Percentiles rank a stretch among this genome's conserved stretches.
Conservation (phyloP, 2,329 filamentous ascomycete species). For the Aaosphaeria pasadenensis region DNA sequence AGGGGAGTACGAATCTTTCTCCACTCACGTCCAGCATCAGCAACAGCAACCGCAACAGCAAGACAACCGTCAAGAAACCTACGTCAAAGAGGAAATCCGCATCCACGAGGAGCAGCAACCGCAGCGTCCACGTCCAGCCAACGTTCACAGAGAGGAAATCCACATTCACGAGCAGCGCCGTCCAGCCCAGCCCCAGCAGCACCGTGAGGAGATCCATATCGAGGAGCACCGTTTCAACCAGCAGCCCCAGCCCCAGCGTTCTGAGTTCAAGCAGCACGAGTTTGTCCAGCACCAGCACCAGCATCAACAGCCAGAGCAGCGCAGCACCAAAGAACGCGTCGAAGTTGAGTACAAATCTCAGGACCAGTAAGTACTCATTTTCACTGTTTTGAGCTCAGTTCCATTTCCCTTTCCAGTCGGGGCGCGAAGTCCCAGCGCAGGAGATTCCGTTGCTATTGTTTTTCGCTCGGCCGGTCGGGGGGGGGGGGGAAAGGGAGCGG, state of each 20-base stretch:
- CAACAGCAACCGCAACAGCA: slow-evolving; percentile 1
- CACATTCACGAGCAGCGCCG: slow-evolving; percentile 33
- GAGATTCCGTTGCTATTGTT: too few relatives aligned
- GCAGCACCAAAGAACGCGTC: slow-evolving; percentile 5
- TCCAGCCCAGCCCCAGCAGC: slow-evolving; percentile 9
- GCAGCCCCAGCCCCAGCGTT: slow-evolving; percentile 5
- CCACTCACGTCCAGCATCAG: slow-evolving; percentile 45
- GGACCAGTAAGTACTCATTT: slow-evolving; percentile 10
- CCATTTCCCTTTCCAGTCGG: too few relatives aligned
- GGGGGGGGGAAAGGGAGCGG: too few relatives aligned
- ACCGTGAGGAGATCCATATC: slow-evolving; percentile 8
- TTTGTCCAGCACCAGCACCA: neutral
- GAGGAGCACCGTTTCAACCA: neutral
- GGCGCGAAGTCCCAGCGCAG: too few relatives aligned
- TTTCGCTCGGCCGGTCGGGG: too few relatives aligned
- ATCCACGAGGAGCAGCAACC: slow-evolving; percentile 74
- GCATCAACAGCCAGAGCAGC: slow-evolving; percentile 5
- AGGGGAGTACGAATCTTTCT: slow-evolving; percentile 62
- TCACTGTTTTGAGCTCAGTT: neutral
- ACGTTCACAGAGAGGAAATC: slow-evolving; percentile 33
- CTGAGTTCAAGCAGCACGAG: slow-evolving; percentile 1
- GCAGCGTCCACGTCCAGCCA: slow-evolving; percentile 57
- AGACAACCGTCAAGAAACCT: slow-evolving; percentile 52
- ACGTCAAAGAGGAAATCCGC: slow-evolving; percentile 82
- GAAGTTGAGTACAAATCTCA: slow-evolving; percentile 27